A percentile compares a stretch with the other conserved stretches of the same genome.
Evolutionary conservation across 331 rosid genomes (phyloP).

Genomic region (Rhamnella rubrinervis): DNA sequence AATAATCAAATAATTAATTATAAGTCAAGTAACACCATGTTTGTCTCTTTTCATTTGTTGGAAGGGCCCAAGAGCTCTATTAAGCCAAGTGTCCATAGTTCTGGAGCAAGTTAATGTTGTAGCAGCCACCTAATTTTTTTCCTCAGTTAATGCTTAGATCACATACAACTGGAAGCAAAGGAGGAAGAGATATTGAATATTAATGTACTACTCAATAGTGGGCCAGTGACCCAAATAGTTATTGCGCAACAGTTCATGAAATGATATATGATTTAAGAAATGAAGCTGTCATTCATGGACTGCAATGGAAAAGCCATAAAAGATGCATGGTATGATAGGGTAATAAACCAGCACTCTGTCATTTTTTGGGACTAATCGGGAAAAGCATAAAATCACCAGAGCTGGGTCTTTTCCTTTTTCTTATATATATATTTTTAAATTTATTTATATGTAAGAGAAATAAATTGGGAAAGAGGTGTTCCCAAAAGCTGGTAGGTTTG

Average conservation of each 20-base stretch:
- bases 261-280: not conserved
- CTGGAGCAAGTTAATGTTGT: not conserved
- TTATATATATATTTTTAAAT: not conserved
- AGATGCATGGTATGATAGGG: conserved; percentile 13
- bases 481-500: conserved; percentile 17
- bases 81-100: not conserved
- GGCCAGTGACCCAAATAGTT: not conserved
- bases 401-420: not conserved
- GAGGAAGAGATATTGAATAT: not conserved
- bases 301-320: conserved; percentile 16
- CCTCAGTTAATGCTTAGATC: conserved; percentile 12
- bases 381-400: conserved; percentile 6
- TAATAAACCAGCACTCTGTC: conserved; percentile 12
- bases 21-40: too few relatives aligned
- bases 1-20: not conserved
- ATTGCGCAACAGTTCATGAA: conserved; percentile 13
- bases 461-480: not conserved
- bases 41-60: too few relatives aligned
- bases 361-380: conserved; percentile 15
- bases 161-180: not conserved
- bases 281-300: conserved; percentile 7
- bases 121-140: not conserved
- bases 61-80: not conserved
- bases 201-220: not conserved
- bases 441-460: not conserved